Base-by-base conservation (phyloP, 2,329 filamentous ascomycete species). In the Colletotrichum spinosum region DNA sequence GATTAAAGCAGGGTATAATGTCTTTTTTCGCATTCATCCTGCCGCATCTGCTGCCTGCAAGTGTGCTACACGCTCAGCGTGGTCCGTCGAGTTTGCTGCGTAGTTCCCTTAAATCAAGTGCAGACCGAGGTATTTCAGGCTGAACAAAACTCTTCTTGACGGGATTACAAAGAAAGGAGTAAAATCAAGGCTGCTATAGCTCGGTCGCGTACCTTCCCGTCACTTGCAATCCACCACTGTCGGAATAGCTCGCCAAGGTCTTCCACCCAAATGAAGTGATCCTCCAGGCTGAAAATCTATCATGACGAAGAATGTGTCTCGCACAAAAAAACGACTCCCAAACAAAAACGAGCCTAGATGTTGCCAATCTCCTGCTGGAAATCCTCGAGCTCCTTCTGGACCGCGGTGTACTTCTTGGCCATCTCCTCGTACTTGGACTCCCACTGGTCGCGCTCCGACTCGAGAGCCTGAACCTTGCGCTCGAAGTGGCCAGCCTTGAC, bases 401-500 rank as follows among this genome's bases (percentile, higher is more conserved):
- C 86, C 63, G 86, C 80, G 71, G 84, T 83, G 86, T 97, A 92
- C 84, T 97, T 97, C 89, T 94, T 92, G 74, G 90, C 81, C 91
- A 97, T 97, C 80, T 98, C 95, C 84, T 98, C 96, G 84, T 97
- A 98, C 86, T 99, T 98, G 81, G 86, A 79, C 86, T 98, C 96
- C 94, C 94, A 97, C 81, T 94, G 89, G 81, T 97, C 94, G 75
- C 93, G 92, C 79, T 94, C 89, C 76, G 88, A 86, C 84, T 99
- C 96, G 76, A 97, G 90, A 75, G 96, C 95, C 82, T 97, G 93
- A 73, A 98, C 96, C 87, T 98, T 98, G 83, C 96, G 96, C 86
- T 99, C 96, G 83, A 95, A 98, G 86, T 99, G 95, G 75, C 95
- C 96, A 76, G 95, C 94, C 88, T 98, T 98, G 84, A 98, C 94